A percentile compares a stretch with the other conserved stretches of the same genome.
Evolutionary conservation across 169 alveolate genomes (phyloP).

Genomic region (Plasmodium malariae): DNA sequence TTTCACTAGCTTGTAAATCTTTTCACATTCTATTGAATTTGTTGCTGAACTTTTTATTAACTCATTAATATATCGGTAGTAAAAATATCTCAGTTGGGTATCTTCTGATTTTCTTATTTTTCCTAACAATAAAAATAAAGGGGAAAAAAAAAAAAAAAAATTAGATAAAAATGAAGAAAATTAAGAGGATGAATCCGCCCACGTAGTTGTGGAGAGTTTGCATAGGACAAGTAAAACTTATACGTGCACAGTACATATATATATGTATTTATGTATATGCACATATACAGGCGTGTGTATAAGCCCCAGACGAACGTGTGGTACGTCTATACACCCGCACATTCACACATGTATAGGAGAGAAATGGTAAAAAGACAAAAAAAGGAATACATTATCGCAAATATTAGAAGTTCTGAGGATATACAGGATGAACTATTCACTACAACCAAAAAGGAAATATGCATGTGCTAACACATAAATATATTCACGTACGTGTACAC

Average conservation of each 20-base stretch:
- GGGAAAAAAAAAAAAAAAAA: neutral
- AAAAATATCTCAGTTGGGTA: slow-evolving; percentile 35
- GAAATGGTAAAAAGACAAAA: too few relatives aligned
- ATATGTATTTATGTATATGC: neutral
- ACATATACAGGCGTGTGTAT: neutral
- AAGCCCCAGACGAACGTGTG: too few relatives aligned
- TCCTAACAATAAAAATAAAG: slow-evolving; percentile 18
- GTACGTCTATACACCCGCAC: too few relatives aligned
- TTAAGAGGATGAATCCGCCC: too few relatives aligned
- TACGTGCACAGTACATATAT: too few relatives aligned
- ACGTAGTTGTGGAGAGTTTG: too few relatives aligned
- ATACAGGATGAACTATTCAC: too few relatives aligned
- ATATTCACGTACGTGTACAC: neutral
- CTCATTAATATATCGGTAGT: slow-evolving; percentile 8
- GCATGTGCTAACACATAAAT: neutral
- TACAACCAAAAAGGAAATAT: too few relatives aligned
- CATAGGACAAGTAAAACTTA: too few relatives aligned
- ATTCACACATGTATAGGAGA: too few relatives aligned
- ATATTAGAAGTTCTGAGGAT: too few relatives aligned
- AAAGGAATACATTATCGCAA: too few relatives aligned
- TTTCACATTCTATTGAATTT: slow-evolving; percentile 27
- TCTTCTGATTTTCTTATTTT: slow-evolving; percentile 38
- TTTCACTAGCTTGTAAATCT: slow-evolving; percentile 37
- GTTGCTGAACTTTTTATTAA: slow-evolving; percentile 25
- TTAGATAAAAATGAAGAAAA: neutral